Evolutionary conservation across 129 eudicot species (phyloP).

Genomic region (Centaurea solstitialis): DNA sequence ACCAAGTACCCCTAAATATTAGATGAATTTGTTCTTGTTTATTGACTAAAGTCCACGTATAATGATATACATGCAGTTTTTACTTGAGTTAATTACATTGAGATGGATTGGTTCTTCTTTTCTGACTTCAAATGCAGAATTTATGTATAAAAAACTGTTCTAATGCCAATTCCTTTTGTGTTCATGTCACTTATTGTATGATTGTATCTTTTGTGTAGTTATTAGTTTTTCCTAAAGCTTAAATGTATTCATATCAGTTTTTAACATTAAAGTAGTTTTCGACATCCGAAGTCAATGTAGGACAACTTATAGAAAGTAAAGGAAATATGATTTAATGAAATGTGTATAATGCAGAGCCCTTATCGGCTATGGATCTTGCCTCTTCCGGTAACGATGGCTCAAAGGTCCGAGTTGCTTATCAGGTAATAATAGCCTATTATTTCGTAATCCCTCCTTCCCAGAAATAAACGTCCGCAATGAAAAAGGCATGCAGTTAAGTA

Average conservation of each 20-base stretch:
- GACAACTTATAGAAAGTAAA: not conserved
- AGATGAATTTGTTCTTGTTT: not conserved
- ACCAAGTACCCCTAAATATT: not conserved
- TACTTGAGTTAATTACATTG: not conserved
- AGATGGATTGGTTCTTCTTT: not conserved
- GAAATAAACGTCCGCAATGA: not conserved
- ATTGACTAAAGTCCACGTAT: not conserved
- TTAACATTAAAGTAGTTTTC: not conserved
- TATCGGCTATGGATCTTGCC: conserved; percentile 63
- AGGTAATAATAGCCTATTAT: conserved; percentile 44
- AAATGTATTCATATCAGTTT: not conserved
- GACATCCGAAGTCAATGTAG: not conserved
- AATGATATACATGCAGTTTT: not conserved
- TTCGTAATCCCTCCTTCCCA: not conserved
- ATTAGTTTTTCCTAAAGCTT: not conserved
- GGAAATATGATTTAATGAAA: not conserved
- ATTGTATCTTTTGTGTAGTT: not conserved
- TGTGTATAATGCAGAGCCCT: conserved; percentile 62
- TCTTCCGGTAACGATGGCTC: conserved; percentile 48
- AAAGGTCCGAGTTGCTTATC: conserved; percentile 90
- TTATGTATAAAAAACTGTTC: not conserved
- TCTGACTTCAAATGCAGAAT: not conserved
- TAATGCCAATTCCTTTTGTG: not conserved
- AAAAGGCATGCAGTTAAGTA: not conserved
- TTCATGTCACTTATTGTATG: conserved; percentile 2